These are phyloP conservation scores for Cudoniella acicularis DNA, from an alignment of 495 filamentous ascomycete genomes.

Conservation along the genomic window DNA sequence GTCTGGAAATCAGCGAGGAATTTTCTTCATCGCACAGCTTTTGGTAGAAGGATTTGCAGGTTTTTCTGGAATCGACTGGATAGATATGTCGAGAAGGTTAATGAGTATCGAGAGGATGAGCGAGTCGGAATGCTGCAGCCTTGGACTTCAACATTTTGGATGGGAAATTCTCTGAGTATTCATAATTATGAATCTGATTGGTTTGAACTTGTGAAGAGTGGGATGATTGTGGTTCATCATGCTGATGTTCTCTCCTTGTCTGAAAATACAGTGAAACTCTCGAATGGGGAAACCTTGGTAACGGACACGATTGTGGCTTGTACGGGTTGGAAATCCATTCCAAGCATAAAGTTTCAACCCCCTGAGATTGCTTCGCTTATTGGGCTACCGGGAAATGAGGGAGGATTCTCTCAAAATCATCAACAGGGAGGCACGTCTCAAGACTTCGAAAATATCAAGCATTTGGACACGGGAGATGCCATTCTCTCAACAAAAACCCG, in stretches of 20 bases:
- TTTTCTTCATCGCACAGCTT: conserved; percentile 62
- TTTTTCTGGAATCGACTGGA: conserved; percentile 62
- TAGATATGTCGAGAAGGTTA: conserved; percentile 55
- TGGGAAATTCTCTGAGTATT: conserved; percentile 57
- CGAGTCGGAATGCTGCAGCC: conserved; percentile 63
- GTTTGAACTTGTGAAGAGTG: conserved; percentile 57
- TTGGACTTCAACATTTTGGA: conserved; percentile 61
- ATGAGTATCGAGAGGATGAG: conserved; percentile 56
- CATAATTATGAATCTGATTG: conserved; percentile 67
- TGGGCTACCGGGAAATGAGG: conserved; percentile 8
- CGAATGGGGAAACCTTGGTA: conserved; percentile 48
- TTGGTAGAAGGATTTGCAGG: conserved; percentile 67
- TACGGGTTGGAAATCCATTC: conserved; percentile 64
- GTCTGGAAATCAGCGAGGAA: conserved; percentile 32
- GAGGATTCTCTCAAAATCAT: neutral
- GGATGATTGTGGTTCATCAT: conserved; percentile 57
- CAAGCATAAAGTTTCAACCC: conserved; percentile 61
- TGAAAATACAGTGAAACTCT: conserved; percentile 48
- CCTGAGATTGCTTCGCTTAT: conserved; percentile 36
- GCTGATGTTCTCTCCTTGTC: conserved; percentile 55
- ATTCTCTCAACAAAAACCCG: neutral
- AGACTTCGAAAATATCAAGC: no score
- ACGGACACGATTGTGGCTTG: conserved; percentile 65
- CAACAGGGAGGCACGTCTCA: no score
- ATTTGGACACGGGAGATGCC: no score